Evolutionary conservation across 495 filamentous ascomycete genomes (phyloP), one percentile per base, ranked within the genome.

Genomic region (Aspergillus bridgeri): DNA sequence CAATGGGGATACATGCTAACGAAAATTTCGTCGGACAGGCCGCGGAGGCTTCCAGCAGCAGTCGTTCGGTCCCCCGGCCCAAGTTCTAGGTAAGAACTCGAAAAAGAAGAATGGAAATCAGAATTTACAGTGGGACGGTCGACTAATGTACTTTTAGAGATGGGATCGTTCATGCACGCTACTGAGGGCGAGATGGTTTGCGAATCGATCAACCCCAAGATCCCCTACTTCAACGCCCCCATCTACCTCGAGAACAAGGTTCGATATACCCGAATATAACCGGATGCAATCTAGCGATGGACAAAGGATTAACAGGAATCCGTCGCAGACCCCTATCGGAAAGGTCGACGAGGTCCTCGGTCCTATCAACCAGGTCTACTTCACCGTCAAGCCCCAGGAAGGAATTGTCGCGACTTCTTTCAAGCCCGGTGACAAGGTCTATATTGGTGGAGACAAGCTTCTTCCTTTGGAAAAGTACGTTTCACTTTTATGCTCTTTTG

Each of bases 181-280:
- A 92, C 89, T 75, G 94, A 98, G 74, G 93, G 94, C 67, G 94
- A 98, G 74, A 91, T 98, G 77, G 86, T 98, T 59, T 96, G 92
- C 86, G 84, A 89, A 75, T 92, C 89, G 53, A 84, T 87, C 72
- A 98, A 96, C 79, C 80, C 89, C 55, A 98, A 97, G 79, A 88
- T 98, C 53, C 94, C 94, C 48, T 96, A 97, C 76, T 98, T 98
- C 87, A 98, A 98, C 78, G 94, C 95, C 42, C 91, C 90, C 51
- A 96, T 98, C 67, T 98, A 92, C 80, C 86, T 98, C 51, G 92
- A 98, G 82, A 98, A 98, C 80, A 98, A 97, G 84, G 89, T 89
- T 67, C 54, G 69, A 63, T 20, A 19, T 27, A 47, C 25, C 33
- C 42, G 20, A 19, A 17, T 48, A 38, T 17, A 29, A 29, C 6